Conservation (phyloP, 345 rosid genomes). For the Gossypium herbaceum region DNA sequence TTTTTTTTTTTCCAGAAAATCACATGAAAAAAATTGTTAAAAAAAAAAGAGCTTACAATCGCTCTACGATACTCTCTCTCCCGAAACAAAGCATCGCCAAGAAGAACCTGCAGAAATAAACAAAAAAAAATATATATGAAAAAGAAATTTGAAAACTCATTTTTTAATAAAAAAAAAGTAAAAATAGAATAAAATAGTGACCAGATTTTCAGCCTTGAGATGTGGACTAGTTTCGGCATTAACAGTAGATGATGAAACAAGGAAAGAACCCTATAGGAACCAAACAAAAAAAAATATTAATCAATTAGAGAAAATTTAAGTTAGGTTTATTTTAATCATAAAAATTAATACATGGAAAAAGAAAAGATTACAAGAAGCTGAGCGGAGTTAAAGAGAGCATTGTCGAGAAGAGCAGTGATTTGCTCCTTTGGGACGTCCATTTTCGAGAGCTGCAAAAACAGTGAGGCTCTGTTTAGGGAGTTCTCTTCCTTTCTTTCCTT, state of each 20-base stretch:
- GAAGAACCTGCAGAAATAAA: conserved; percentile 58
- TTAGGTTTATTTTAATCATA: not conserved
- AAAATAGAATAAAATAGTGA: conserved; percentile 6
- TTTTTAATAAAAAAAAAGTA: not conserved
- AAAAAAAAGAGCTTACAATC: conserved; percentile 49
- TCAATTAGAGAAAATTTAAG: not conserved
- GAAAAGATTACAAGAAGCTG: conserved; percentile 60
- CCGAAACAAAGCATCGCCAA: conserved; percentile 81
- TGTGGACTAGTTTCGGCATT: conserved; percentile 74
- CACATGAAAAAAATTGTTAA: not conserved
- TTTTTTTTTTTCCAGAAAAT: not conserved
- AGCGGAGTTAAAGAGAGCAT: conserved; percentile 73
- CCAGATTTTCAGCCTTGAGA: conserved; percentile 89
- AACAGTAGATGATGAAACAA: conserved; percentile 71
- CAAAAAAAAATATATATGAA: not conserved
- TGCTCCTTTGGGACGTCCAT: conserved; percentile 93
- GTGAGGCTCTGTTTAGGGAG: not conserved
- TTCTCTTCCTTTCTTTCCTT: not conserved
- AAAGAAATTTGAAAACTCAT: not conserved
- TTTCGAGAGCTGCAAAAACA: conserved; percentile 8
- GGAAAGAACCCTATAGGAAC: conserved; percentile 61
- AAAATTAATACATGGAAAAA: conserved; percentile 13
- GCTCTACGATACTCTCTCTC: conserved; percentile 83
- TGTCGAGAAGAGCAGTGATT: conserved; percentile 66
- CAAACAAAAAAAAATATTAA: not conserved